Conservation (phyloP, 495 filamentous ascomycete genomes). For the Hypoxylon crocopeplum region DNA sequence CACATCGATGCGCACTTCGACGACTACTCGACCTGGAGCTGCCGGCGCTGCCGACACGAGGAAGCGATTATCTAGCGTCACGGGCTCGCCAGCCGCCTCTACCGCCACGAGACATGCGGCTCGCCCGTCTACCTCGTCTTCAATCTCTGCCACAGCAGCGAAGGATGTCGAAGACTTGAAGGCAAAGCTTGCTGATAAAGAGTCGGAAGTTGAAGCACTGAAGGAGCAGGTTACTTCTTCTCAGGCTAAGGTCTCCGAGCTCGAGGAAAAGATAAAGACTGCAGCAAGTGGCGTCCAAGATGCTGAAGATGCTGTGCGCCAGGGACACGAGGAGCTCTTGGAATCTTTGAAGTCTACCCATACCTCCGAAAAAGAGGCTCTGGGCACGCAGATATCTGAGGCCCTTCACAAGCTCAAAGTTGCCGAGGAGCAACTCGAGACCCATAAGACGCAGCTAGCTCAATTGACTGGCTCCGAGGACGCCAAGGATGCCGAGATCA, state of each 20-base stretch:
- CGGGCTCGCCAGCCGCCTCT: conserved; percentile 35
- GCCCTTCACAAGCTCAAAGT: conserved; percentile 50
- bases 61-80: conserved; percentile 55
- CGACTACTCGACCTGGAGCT: conserved; percentile 39
- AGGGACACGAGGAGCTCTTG: conserved; percentile 51
- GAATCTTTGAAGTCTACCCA: conserved; percentile 55
- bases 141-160: conserved; percentile 42
- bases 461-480: conserved; percentile 47
- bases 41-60: conserved; percentile 53
- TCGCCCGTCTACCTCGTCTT: conserved; percentile 49
- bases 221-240: conserved; percentile 49
- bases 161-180: conserved; percentile 62
- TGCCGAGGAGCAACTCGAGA: conserved; percentile 48
- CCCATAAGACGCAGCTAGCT: conserved; percentile 45
- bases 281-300: conserved; percentile 36
- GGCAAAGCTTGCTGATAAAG: conserved; percentile 56
- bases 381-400: conserved; percentile 50
- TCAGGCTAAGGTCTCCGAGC: conserved; percentile 50
- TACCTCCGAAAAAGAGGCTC: conserved; percentile 51
- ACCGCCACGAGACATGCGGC: conserved; percentile 41
- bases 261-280: conserved; percentile 46
- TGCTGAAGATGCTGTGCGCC: conserved; percentile 39
- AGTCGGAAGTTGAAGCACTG: conserved; percentile 53
- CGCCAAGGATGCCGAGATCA: conserved; percentile 48
- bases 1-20: conserved; percentile 41